Base-by-base conservation (phyloP, 2,329 filamentous ascomycete genomes). In the Hortaea sp. region DNA sequence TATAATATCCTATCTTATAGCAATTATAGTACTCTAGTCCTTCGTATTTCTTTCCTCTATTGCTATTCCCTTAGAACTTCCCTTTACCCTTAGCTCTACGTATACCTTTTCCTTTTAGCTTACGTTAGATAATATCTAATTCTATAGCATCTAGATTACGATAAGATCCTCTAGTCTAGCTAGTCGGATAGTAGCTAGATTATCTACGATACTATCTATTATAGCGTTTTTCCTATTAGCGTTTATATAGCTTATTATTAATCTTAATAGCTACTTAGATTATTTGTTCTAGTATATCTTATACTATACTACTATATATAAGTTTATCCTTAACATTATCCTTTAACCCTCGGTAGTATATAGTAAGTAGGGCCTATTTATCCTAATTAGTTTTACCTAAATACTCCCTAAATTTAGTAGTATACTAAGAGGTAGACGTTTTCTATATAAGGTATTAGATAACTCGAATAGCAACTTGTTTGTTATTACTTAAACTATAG, bases 61-160 rank as follows among this genome's bases (percentile, higher is more conserved):
- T 20, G 20, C 4, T 20, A 4, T 20, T 20, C 20, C 20, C 20
- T 20, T 20, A 20, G 20, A 20, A 20, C 20, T 20, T 20, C 20
- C 20, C 20, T 20, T 31, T 46, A 30, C 7, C 51, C 41, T 29
- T 52, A 53, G 20, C 49, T 41, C 39, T 51, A 52, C 48, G 51
- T 41, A 40, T 45, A 42, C 40, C 34, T 31, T 40, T 51, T 51
- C 37, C 50, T 48, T 39, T 49, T 31, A 44, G 42, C 39, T 30
- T 10, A 42, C 29, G 35, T 47, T 47, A 41, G 47, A 13, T 5
- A 10, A 42, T 29, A 7, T 28, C 31, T 2, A 6, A 20, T 12
- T 44, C 29, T 12, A 35, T 39, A 29, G n/a, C 5, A 7, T 5
- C 13, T 3, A 2, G 13, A 11, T 29, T 12, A n/a, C 34, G 13